Conservation (phyloP, 495 filamentous ascomycete genomes). For the Trichocladium antarcticum region DNA sequence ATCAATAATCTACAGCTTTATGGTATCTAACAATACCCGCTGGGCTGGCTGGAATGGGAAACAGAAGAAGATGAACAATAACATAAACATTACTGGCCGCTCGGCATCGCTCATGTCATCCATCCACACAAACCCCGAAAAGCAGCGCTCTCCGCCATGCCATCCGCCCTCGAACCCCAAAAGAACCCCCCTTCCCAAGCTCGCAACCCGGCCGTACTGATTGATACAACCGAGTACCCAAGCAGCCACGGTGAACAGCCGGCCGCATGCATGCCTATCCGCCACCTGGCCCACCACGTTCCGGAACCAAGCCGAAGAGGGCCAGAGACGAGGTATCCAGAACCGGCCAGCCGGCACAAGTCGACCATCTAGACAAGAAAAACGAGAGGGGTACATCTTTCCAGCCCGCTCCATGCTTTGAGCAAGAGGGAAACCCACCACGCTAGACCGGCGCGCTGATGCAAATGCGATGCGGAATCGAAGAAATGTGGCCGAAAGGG, state of each 20-base stretch:
- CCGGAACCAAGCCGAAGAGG: too few relatives aligned
- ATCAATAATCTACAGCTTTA: too few relatives aligned
- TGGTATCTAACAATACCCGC: too few relatives aligned
- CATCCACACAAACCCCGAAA: not conserved
- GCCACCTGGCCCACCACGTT: too few relatives aligned
- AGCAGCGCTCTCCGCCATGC: not conserved
- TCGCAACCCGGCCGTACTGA: not conserved
- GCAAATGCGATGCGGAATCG: not conserved
- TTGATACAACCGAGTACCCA: not conserved
- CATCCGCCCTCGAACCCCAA: not conserved
- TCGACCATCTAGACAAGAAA: too few relatives aligned
- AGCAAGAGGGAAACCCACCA: not conserved
- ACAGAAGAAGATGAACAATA: slow-evolving; percentile 4
- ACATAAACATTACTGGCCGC: slow-evolving; percentile 9
- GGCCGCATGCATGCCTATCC: too few relatives aligned
- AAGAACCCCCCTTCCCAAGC: too few relatives aligned
- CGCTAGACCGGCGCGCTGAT: not conserved
- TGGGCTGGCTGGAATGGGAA: not conserved
- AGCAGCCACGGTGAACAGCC: not conserved
- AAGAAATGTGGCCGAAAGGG: not conserved
- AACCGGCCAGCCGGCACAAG: too few relatives aligned
- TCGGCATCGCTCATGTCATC: slow-evolving; percentile 1
- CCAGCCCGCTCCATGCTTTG: not conserved
- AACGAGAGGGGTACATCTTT: too few relatives aligned
- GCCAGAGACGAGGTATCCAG: too few relatives aligned